Evolutionary conservation across 2,329 filamentous ascomycete species (phyloP).

Genomic region (Botrytis cinerea): DNA sequence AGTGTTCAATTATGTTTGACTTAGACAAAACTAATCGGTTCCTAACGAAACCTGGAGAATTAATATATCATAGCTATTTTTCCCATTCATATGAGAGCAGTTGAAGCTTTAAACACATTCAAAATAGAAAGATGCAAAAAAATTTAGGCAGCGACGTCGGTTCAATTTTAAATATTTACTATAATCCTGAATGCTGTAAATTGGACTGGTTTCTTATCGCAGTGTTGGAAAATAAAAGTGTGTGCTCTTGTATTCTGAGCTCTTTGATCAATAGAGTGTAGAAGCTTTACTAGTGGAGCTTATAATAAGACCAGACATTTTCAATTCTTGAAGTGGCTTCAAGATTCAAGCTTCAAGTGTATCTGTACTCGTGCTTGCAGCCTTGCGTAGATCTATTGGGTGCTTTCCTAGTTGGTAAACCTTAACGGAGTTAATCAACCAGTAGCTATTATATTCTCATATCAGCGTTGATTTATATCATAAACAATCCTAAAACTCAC

Average conservation of each 20-base stretch:
- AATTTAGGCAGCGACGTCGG: too few species aligned
- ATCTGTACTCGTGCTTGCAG: background rate
- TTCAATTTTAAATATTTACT: too few species aligned
- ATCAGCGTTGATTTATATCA: accelerated
- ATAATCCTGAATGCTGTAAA: too few species aligned
- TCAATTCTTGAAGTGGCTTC: accelerated
- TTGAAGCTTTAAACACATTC: too few species aligned
- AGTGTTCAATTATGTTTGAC: too few species aligned
- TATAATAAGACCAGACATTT: background rate
- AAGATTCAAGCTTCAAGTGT: background rate
- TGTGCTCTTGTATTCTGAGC: background rate
- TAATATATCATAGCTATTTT: too few species aligned
- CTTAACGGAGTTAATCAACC: slow-evolving; percentile 19
- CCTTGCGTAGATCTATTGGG: background rate
- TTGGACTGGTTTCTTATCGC: background rate
- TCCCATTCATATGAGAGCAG: too few species aligned
- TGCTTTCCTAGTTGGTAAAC: background rate
- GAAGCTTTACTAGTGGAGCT: too few species aligned
- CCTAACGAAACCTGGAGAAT: too few species aligned
- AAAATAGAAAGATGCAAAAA: too few species aligned
- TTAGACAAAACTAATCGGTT: too few species aligned
- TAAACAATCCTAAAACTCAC: slow-evolving; percentile 46
- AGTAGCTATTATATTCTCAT: background rate
- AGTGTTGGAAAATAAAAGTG: background rate
- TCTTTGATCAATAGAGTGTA: too few species aligned